A percentile compares a stretch with the other conserved stretches of the same genome.
Evolutionary conservation across 495 filamentous ascomycete species (phyloP).

Genomic region (Aspergillus cristatus): DNA sequence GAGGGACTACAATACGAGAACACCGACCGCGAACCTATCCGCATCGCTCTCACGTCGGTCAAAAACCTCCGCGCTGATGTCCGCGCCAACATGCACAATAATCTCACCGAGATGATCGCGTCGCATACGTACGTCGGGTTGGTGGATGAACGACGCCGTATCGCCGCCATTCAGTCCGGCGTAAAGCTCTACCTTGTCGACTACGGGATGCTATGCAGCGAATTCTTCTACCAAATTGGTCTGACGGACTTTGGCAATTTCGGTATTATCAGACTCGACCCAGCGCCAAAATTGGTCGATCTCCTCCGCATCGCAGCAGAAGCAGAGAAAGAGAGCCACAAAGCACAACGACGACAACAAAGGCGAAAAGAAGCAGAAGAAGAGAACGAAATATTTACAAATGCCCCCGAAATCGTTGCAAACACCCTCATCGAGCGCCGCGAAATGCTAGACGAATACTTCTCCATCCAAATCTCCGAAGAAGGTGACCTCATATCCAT

Average conservation of each 20-base stretch:
- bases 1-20: constrained; percentile 59
- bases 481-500: constrained; percentile 69
- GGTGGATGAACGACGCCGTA: constrained; percentile 76
- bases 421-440: constrained; percentile 59
- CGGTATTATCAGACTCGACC: constrained; percentile 70
- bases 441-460: constrained; percentile 90
- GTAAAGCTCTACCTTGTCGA: constrained; percentile 91
- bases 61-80: constrained; percentile 74
- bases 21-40: constrained; percentile 55
- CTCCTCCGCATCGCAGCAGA: constrained; percentile 66
- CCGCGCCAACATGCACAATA: constrained; percentile 77
- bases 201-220: constrained; percentile 78
- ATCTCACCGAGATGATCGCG: constrained; percentile 80
- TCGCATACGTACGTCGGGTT: constrained; percentile 90
- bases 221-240: constrained; percentile 96
- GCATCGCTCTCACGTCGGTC: constrained; percentile 68
- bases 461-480: constrained; percentile 71
- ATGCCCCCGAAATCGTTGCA: constrained; percentile 53
- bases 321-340: constrained; percentile 40
- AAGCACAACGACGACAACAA: constrained; percentile 5
- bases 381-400: constrained; percentile 53
- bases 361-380: constrained; percentile 28
- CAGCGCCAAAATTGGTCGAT: constrained; percentile 60
- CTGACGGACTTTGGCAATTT: constrained; percentile 97
- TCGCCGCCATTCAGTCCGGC: constrained; percentile 87